Conservation (phyloP, 306 rosid species). For the Pterocarpus macrocarpus region DNA sequence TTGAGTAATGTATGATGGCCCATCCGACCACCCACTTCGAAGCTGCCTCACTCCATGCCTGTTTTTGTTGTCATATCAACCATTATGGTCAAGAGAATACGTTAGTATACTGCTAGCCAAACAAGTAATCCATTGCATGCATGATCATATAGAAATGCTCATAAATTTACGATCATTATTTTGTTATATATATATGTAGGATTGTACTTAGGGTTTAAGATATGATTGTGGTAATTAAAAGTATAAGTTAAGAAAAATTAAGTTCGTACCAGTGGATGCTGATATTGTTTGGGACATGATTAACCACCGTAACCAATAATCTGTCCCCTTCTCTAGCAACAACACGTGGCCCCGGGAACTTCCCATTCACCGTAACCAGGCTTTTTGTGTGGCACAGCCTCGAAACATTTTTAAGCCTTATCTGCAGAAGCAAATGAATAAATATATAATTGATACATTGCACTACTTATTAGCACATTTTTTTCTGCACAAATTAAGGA, state of each 20-base stretch:
- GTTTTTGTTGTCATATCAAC: conserved; percentile 12
- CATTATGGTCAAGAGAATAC: not conserved
- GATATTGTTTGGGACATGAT: conserved; percentile 71
- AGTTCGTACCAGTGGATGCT: conserved; percentile 70
- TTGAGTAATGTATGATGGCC: conserved; percentile 78
- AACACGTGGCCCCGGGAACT: conserved; percentile 74
- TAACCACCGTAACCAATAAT: conserved; percentile 70
- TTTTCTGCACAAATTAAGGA: too few relatives aligned
- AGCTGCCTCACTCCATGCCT: conserved; percentile 82
- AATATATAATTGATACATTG: not conserved
- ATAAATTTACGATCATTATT: too few relatives aligned
- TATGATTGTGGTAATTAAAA: too few relatives aligned
- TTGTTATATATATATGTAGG: too few relatives aligned
- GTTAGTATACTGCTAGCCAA: too few relatives aligned
- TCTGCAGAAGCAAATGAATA: conserved; percentile 44
- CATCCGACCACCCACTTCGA: conserved; percentile 77
- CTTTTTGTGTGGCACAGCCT: conserved; percentile 73
- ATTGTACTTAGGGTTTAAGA: too few relatives aligned
- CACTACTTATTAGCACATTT: not conserved
- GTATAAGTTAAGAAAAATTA: conserved; percentile 4
- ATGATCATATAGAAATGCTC: too few relatives aligned
- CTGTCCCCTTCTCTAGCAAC: conserved; percentile 80
- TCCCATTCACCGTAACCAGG: conserved; percentile 68
- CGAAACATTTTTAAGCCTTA: conserved; percentile 60
- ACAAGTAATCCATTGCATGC: too few relatives aligned